Conservation (phyloP, 805 yeast species). For the Candida namnaoensis region DNA sequence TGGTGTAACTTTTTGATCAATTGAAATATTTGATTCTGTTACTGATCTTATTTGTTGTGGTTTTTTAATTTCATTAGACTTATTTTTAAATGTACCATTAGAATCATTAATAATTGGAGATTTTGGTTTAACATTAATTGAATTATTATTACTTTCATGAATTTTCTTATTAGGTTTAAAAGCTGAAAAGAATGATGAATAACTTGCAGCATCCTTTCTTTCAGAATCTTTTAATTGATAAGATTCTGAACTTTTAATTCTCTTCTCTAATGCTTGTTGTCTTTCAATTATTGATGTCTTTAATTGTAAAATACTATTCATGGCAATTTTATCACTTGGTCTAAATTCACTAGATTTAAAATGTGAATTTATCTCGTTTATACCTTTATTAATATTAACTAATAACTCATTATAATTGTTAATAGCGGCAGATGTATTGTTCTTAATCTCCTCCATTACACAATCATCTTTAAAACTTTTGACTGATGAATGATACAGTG, state of each 20-base stretch:
- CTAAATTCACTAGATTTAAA: slow-evolving; percentile 2
- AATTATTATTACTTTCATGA: not conserved
- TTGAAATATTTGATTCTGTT: not conserved
- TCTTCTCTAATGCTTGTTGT: slow-evolving; percentile 4
- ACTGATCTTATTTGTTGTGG: not conserved
- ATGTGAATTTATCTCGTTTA: slow-evolving; percentile 1
- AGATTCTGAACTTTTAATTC: slow-evolving; percentile 5
- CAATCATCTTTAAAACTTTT: not conserved
- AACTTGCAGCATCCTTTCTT: slow-evolving; percentile 11
- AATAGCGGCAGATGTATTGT: slow-evolving; percentile 10
- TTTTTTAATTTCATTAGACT: too few relatives aligned
- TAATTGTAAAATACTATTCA: slow-evolving; percentile 9
- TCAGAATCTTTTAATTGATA: slow-evolving; percentile 7
- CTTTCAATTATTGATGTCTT: slow-evolving; percentile 10
- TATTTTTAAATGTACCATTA: too few relatives aligned
- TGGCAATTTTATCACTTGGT: slow-evolving; percentile 6
- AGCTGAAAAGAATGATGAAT: slow-evolving; percentile 16
- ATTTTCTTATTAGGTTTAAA: slow-evolving; percentile 1
- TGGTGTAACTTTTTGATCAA: not conserved
- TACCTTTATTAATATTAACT: slow-evolving; percentile 2
- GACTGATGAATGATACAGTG: not conserved
- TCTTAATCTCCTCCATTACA: slow-evolving; percentile 12
- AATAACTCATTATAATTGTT: slow-evolving; percentile 8
- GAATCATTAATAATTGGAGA: too few relatives aligned
- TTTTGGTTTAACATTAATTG: too few relatives aligned